Conservation (phyloP, 768 basidiomycete species). For the Termitomyces sp. region DNA sequence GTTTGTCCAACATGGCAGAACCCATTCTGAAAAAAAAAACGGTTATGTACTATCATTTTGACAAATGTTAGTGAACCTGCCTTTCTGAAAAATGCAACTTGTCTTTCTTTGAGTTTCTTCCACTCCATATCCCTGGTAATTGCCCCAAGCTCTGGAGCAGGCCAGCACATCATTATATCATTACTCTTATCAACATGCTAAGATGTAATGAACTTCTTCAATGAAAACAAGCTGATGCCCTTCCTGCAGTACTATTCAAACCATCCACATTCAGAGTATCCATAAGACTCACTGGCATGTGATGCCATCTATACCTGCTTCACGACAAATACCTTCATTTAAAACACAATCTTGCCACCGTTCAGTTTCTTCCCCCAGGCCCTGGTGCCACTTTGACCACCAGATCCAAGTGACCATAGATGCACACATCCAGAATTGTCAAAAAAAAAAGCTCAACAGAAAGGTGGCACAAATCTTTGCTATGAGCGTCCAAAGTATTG, state of each 20-base stretch:
- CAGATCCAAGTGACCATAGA: conserved; percentile 17
- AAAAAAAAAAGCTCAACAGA: conserved; percentile 25
- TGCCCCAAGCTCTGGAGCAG: conserved; percentile 9
- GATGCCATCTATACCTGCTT: conserved; percentile 9
- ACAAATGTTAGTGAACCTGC: background rate
- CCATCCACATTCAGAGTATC: background rate
- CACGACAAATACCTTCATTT: conserved; percentile 18
- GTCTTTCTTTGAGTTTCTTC: background rate
- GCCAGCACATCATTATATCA: conserved; percentile 18
- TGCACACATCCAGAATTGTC: conserved; percentile 21
- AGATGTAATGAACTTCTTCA: conserved; percentile 14
- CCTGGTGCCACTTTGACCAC: conserved; percentile 23
- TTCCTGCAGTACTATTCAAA: conserved; percentile 6
- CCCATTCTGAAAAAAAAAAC: background rate
- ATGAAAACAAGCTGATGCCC: conserved; percentile 10
- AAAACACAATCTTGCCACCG: conserved; percentile 20
- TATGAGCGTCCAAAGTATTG: conserved; percentile 23
- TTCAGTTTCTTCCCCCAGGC: conserved; percentile 25
- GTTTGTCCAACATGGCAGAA: conserved; percentile 6
- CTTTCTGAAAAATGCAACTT: background rate
- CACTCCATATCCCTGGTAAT: background rate
- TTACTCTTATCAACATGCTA: conserved; percentile 3
- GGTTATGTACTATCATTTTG: background rate
- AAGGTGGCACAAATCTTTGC: conserved; percentile 23
- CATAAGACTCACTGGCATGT: background rate